Evolutionary conservation across 352 stramenopile genomes (phyloP), one percentile per base, ranked within the genome.

Genomic region (Globisporangium takayamanum): DNA sequence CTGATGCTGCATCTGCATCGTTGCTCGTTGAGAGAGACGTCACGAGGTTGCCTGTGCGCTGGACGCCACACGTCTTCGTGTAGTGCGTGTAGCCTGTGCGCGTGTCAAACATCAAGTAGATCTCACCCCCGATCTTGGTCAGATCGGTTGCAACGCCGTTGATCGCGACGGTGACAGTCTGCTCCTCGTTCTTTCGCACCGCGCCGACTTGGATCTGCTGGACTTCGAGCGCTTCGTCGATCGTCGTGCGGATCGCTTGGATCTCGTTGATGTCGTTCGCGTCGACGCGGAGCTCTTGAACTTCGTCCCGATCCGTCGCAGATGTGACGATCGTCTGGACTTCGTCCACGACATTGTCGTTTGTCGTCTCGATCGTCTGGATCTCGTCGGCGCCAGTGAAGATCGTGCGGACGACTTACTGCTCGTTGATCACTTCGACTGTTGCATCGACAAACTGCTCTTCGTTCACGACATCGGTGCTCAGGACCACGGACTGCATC

Each of bases 391-490:
- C 76, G 5, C 92, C 92, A 0, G 72, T 80, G 37, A 97, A 93
- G 3, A 66, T 73, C 1, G 81, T 97, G 12, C 92, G 92, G 2
- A 99, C 85, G 7, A 94, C 95, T 66, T 99, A 95, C 8, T 95
- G 70, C 67, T 99, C 96, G 65, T 99, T 99, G 16, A 80, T 94
- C 14, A 99, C 96, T 55, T 95, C 76, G 10, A 97, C 89, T 0
- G 91, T 97, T 0, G 88, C 93, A 62, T 96, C 79, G 6, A 99
- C 86, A 50, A 87, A 88, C 61, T 99, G 96, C 50, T 97, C 88
- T 71, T 98, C 96, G 49, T 95, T 92, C 5, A 96, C 72, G 8
- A 98, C 80, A 25, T 88, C 73, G 18, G 66, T 84, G 26, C 76
- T 78, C 5, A 98, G 59, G 16, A 83, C 72, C 15, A 98, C 39